Evolutionary conservation across 2,329 filamentous ascomycete species (phyloP), one percentile per base, ranked within the genome.

Genomic region (Purpureocillium takamizusanense): DNA sequence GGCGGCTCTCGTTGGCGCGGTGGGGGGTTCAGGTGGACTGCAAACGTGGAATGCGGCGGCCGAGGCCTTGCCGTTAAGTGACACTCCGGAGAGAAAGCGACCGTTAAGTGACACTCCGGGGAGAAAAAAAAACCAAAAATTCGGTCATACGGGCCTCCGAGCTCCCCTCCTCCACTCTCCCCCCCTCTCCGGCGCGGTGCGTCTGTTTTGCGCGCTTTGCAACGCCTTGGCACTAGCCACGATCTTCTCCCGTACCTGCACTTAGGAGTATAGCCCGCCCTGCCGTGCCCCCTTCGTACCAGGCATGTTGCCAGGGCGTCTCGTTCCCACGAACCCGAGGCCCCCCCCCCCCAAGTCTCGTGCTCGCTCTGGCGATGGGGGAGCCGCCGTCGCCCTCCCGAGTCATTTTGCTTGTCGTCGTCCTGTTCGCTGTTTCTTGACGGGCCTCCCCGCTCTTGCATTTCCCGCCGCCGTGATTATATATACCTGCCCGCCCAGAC

Each of bases 221-320:
- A 29, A 18, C 18, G 35, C 38, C 43, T 37, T 33, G 39, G 37
- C 40, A 28, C 34, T 25, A 40, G 36, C 37, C 41, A 33, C 30
- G 27, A 31, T 41, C 32, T 41, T 31, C 27, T 37, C 31, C 31
- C 42, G 27, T 37, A 47, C 45, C 45, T 47, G 45, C 45, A 47
- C 45, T 47, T 47, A 46, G 45, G 43, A 47, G 45, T 44, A 47
- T 47, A 47, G 45, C 41, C n/a, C 12, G 28, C 12, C n/a, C 21
- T 25, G 21, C 21, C 21, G 6, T 25, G 5, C 21, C 21, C 21
- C n/a, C n/a, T n/a, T n/a, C n/a, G n/a, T n/a, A n/a, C n/a, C n/a
- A n/a, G n/a, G n/a, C n/a, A n/a, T n/a, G n/a, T n/a, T n/a, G n/a
- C n/a, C n/a, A n/a, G n/a, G n/a, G n/a, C n/a, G n/a, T n/a, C n/a